Percentiles rank a stretch among this genome's conserved stretches.
Evolutionary conservation across 129 eudicot genomes (phyloP).

Genomic region (Arctium minus): DNA sequence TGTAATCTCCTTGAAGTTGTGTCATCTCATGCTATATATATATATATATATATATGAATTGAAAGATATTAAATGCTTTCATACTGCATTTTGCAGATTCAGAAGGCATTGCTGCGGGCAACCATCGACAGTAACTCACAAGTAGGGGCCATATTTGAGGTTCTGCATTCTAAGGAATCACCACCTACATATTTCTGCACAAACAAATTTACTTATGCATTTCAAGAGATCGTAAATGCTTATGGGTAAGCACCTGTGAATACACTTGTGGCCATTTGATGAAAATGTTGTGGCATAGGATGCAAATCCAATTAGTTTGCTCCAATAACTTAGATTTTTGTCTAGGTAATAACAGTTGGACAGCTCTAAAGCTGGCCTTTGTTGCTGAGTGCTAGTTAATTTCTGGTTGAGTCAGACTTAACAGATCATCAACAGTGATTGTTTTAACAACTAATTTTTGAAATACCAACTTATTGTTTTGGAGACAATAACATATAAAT

Average conservation of each 20-base stretch:
- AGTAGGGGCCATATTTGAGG: constrained; percentile 82
- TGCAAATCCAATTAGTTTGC: too few species aligned
- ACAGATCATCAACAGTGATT: too few species aligned
- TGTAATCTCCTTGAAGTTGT: constrained; percentile 7
- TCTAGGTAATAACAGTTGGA: too few species aligned
- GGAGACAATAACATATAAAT: too few species aligned
- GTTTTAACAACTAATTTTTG: too few species aligned
- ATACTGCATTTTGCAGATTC: constrained; percentile 47
- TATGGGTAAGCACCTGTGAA: constrained; percentile 61
- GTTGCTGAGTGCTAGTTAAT: too few species aligned
- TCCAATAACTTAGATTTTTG: too few species aligned
- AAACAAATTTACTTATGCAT: constrained; percentile 70
- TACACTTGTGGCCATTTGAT: neutral
- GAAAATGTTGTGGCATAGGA: too few species aligned
- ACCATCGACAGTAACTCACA: constrained; percentile 67
- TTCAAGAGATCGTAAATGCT: constrained; percentile 90
- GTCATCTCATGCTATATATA: neutral
- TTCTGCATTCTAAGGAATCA: constrained; percentile 61
- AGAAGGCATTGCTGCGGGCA: constrained; percentile 52
- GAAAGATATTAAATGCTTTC: neutral
- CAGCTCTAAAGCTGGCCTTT: too few species aligned
- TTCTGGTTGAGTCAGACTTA: too few species aligned
- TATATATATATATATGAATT: neutral
- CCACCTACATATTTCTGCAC: constrained; percentile 91
- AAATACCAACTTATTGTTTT: too few species aligned